Conservation (phyloP, 345 rosid genomes). For the Hypericum androsaemum region DNA sequence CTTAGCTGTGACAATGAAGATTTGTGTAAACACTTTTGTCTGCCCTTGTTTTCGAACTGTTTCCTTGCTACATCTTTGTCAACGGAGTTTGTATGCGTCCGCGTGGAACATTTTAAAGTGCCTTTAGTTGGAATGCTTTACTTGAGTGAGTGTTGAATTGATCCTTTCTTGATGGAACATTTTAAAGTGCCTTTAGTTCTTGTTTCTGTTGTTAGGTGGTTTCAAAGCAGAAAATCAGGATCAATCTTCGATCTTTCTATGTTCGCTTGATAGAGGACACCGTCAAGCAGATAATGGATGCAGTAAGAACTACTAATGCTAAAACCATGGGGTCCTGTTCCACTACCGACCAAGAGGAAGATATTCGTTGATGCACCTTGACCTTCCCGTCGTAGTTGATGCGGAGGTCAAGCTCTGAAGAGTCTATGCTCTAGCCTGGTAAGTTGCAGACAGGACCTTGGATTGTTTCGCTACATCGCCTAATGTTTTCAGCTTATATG, state of each 20-base stretch:
- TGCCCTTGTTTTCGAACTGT: no score
- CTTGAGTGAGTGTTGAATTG: no score
- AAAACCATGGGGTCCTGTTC: slow-evolving; percentile 96
- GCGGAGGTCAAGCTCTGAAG: slow-evolving; percentile 92
- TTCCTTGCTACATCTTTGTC: no score
- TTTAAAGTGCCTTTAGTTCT: neutral
- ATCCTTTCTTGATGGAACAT: no score
- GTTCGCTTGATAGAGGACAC: slow-evolving; percentile 89
- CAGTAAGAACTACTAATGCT: slow-evolving; percentile 76
- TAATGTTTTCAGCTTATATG: no score
- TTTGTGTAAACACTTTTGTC: no score
- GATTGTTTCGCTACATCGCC: no score
- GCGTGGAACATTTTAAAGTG: no score
- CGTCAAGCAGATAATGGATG: slow-evolving; percentile 93
- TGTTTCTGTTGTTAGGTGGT: slow-evolving; percentile 45
- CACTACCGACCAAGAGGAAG: slow-evolving; percentile 84
- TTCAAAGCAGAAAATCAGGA: slow-evolving; percentile 95
- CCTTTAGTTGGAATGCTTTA: no score
- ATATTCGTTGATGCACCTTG: slow-evolving; percentile 97
- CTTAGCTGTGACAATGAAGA: no score
- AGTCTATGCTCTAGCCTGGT: slow-evolving; percentile 13
- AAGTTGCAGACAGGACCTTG: neutral
- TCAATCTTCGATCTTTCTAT: slow-evolving; percentile 87
- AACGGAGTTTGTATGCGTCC: no score
- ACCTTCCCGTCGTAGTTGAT: slow-evolving; percentile 94